A percentile compares a stretch with the other conserved stretches of the same genome.
Evolutionary conservation across 345 rosid species (phyloP).

Genomic region (Combretum micranthum): DNA sequence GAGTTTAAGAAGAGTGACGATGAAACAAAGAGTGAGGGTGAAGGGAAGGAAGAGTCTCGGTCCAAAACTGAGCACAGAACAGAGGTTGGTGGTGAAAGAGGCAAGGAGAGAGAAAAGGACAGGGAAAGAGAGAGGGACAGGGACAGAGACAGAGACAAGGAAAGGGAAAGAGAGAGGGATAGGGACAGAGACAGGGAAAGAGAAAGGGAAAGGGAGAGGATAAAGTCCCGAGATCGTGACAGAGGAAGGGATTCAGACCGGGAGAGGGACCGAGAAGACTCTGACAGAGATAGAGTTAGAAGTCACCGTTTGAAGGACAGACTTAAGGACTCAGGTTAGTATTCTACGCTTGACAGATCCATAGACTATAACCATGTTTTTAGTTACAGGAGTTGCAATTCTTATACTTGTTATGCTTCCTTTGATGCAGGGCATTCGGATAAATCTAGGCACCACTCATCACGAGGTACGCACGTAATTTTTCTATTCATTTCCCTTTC

Average conservation of each 20-base stretch:
- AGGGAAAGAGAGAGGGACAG: slow-evolving; percentile 42
- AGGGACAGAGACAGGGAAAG: slow-evolving; percentile 53
- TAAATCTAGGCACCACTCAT: slow-evolving; percentile 64
- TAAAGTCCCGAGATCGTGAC: slow-evolving; percentile 46
- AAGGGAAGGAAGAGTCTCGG: slow-evolving; percentile 37
- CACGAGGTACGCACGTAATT: slow-evolving; percentile 38
- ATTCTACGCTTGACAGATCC: background rate
- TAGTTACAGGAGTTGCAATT: background rate
- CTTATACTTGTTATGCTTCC: background rate
- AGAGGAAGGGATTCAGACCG: slow-evolving; percentile 74
- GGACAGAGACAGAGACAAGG: slow-evolving; percentile 35
- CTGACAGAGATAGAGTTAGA: slow-evolving; percentile 65
- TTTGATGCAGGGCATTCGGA: slow-evolving; percentile 43
- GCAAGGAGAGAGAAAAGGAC: slow-evolving; percentile 62
- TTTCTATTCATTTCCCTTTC: background rate
- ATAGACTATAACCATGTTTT: background rate
- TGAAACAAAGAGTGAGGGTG: slow-evolving; percentile 46
- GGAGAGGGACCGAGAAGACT: slow-evolving; percentile 64
- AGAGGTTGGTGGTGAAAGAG: slow-evolving; percentile 46
- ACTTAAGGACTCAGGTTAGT: slow-evolving; percentile 59
- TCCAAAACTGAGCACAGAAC: slow-evolving; percentile 47
- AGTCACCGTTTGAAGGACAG: slow-evolving; percentile 65
- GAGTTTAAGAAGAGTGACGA: slow-evolving; percentile 60
- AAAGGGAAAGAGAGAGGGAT: slow-evolving; percentile 53
- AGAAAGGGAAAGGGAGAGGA: slow-evolving; percentile 64